These are phyloP conservation scores for Flaveria bidentis DNA, from an alignment of 129 eudicot species.

Conservation along the genomic window DNA sequence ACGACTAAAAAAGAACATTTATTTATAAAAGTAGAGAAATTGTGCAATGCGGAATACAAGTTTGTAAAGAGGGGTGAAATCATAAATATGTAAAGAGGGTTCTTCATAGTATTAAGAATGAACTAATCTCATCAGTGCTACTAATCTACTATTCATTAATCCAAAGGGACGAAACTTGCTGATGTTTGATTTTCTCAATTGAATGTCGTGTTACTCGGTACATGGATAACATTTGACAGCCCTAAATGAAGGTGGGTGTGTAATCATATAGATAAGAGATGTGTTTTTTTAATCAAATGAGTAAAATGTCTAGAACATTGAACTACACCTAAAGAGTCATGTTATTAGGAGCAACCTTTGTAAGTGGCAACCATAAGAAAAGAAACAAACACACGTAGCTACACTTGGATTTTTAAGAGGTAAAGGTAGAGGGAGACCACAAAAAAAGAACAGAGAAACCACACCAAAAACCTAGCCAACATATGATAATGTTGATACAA, in stretches of 20 bases:
- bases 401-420: too few species aligned
- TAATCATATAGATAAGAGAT: neutral
- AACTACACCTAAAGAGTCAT: neutral
- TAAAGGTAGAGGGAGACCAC: neutral
- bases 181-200: neutral
- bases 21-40: too few species aligned
- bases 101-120: neutral
- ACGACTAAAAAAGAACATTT: neutral
- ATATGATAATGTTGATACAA: neutral
- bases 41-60: neutral
- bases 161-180: neutral
- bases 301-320: neutral
- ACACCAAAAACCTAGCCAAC: neutral
- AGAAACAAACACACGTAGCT: neutral
- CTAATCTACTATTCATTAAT: neutral
- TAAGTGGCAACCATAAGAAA: neutral
- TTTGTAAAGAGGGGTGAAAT: neutral
- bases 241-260: neutral
- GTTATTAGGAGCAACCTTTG: neutral
- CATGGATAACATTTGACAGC: neutral
- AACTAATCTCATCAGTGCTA: neutral
- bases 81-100: neutral
- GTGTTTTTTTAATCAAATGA: conserved; percentile 5
- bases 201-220: neutral
- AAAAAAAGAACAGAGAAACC: neutral